Conservation (phyloP, 768 basidiomycete genomes). For the Lentinus tigrinus region DNA sequence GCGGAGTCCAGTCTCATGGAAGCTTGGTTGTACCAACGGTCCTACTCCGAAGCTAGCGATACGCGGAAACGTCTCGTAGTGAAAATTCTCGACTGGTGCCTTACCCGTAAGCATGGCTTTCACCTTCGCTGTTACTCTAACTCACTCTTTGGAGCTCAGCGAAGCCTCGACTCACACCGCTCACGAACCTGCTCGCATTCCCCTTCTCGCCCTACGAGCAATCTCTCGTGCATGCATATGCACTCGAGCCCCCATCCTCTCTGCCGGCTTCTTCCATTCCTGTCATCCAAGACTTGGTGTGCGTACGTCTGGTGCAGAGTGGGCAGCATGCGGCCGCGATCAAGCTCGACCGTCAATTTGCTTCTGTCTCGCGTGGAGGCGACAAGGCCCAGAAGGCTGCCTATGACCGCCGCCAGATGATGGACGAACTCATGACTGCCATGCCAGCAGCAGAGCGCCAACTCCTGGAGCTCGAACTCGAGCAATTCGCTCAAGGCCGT, state of each 20-base stretch:
- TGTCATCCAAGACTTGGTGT: constrained; percentile 74
- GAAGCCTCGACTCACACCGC: constrained; percentile 52
- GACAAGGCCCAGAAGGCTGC: constrained; percentile 33
- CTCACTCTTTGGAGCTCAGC: constrained; percentile 37
- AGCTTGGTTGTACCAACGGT: constrained; percentile 75
- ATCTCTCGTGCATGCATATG: constrained; percentile 52
- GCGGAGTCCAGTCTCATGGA: constrained; percentile 63
- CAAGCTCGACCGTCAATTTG: constrained; percentile 67
- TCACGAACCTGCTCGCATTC: constrained; percentile 62
- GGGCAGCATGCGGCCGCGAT: constrained; percentile 74
- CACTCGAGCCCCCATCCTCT: constrained; percentile 51
- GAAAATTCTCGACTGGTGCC: constrained; percentile 65
- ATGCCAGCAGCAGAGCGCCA: constrained; percentile 64
- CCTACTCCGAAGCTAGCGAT: constrained; percentile 58
- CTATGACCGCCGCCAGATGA: constrained; percentile 63
- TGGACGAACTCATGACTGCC: constrained; percentile 64
- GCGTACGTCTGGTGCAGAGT: constrained; percentile 71
- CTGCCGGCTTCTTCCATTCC: constrained; percentile 51
- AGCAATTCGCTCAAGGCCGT: constrained; percentile 28
- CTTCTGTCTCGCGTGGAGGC: constrained; percentile 30
- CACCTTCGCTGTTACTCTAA: background rate
- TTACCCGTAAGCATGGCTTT: constrained; percentile 73
- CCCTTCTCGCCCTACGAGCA: constrained; percentile 70
- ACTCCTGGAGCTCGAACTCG: constrained; percentile 60
- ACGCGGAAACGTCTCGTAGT: constrained; percentile 53